phyloP scores from a whole-genome alignment of 495 filamentous ascomycete species.

The Bacidia rubella region DNA sequence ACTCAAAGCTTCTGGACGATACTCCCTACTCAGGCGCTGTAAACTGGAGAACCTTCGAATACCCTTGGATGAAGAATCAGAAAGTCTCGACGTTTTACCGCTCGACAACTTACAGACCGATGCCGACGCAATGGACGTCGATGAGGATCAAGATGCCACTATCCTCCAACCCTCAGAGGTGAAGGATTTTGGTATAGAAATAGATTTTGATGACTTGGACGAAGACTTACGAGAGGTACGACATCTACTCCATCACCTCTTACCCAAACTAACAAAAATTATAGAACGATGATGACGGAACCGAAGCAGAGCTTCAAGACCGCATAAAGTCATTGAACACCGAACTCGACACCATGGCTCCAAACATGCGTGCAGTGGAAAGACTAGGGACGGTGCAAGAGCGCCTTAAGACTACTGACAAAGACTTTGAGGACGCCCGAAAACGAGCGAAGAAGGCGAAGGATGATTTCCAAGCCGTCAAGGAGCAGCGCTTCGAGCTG shows the following conservation, averaged over 20 bases:
- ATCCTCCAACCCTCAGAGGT: constrained; percentile 33
- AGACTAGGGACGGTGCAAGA: constrained; percentile 76
- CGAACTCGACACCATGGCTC: constrained; percentile 84
- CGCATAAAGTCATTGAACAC: constrained; percentile 56
- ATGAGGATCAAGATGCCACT: constrained; percentile 48
- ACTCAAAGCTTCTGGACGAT: constrained; percentile 66
- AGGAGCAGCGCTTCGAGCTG: constrained; percentile 69
- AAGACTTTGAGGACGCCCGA: constrained; percentile 76
- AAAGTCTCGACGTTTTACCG: constrained; percentile 64
- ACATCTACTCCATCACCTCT: neutral
- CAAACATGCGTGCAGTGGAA: constrained; percentile 90
- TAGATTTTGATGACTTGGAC: constrained; percentile 76
- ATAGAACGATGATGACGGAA: constrained; percentile 52
- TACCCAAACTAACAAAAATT: constrained; percentile 19
- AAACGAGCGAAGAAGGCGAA: constrained; percentile 57
- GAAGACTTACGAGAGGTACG: constrained; percentile 67
- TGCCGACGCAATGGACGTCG: constrained; percentile 78
- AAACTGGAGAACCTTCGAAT: constrained; percentile 87
- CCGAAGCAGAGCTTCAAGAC: constrained; percentile 69
- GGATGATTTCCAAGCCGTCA: constrained; percentile 68
- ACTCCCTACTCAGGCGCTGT: constrained; percentile 72
- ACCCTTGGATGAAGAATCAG: constrained; percentile 63
- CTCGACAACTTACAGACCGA: constrained; percentile 65
- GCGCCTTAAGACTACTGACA: constrained; percentile 71
- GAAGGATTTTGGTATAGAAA: constrained; percentile 84